Evolutionary conservation across 2,329 filamentous ascomycete species (phyloP).

Genomic region (Alternaria sp.): DNA sequence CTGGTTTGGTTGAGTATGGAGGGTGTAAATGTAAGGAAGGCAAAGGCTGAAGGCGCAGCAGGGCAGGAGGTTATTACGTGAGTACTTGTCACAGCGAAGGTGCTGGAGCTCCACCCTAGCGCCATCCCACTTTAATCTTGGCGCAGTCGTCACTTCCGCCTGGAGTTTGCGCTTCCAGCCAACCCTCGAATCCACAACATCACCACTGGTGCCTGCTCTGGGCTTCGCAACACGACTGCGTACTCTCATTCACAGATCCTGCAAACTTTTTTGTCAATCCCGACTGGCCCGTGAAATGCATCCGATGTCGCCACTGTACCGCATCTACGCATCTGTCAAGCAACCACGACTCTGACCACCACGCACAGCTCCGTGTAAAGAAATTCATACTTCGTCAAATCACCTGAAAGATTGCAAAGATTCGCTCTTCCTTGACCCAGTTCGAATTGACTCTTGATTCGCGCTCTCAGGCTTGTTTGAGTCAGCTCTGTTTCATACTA

Average conservation of each 20-base stretch:
- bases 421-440: too few relatives aligned
- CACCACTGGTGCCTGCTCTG: not conserved
- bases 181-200: not conserved
- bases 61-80: constrained; percentile 21
- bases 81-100: constrained; percentile 29
- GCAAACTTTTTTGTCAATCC: not conserved
- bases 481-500: too few relatives aligned
- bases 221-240: not conserved
- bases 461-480: too few relatives aligned
- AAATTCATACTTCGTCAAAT: too few relatives aligned
- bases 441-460: too few relatives aligned
- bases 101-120: constrained; percentile 32
- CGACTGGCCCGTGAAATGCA: not conserved
- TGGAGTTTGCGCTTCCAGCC: constrained; percentile 2
- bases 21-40: constrained; percentile 8
- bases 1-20: not conserved
- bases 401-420: too few relatives aligned
- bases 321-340: not conserved
- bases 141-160: constrained; percentile 14
- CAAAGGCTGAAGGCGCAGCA: constrained; percentile 19
- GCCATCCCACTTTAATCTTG: constrained; percentile 22
- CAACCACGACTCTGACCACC: not conserved
- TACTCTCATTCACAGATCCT: not conserved
- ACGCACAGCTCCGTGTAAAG: not conserved
- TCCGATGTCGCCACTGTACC: not conserved